Base-by-base conservation (phyloP, 225 moss, liverwort and hornwort genomes). In the Marchantia polymorpha region DNA sequence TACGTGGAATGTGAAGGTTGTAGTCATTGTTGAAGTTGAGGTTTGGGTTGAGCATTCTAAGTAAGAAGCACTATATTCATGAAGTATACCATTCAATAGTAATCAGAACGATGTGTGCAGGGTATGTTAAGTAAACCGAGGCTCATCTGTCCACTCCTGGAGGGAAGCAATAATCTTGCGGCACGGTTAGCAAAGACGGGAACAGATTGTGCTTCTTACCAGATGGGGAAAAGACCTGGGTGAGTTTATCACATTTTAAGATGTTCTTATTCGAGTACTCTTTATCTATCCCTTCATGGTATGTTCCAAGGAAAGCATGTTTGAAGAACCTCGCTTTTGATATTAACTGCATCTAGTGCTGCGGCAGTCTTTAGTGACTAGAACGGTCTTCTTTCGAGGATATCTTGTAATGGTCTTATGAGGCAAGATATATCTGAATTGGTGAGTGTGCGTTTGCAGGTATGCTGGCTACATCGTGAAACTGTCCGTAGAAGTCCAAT, bases 151-250 rank as follows among this genome's bases (percentile, higher is more conserved):
- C 83, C 91, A 69, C 67, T 89, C 80, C 84, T 95, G 64, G 83
- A 81, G 31, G 92, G 92, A 77, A 80, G 68, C 61, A 72, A 78
- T 48, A 90, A 90, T 52, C 93, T 95, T 71, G 82, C 82, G 23
- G 74, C 79, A 77, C 75, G 91, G 49, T 84, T 92, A 83, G 89
- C 92, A 76, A 88, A 92, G 84, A 77, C 79, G 78, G 95, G 95
- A 79, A 82, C 83, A 52, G 88, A 91, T 79, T 92, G 91, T 82
- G 89, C 90, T 83, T 79, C 78, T 52, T 88, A 92, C 79, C 80
- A 85, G 26, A 87, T 95, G 81, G 89, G 90, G 49, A 89, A 83
- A 80, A 90, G 95, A 82, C 92, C 90, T 4, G 95, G 95, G 91
- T 95, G 82, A 48, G 84, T 69, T 12, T 0, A 49, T 65, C 20